Percentiles rank a stretch among this genome's conserved stretches.
Conservation (phyloP, 495 filamentous ascomycete species). For the Penicillium salamii region DNA sequence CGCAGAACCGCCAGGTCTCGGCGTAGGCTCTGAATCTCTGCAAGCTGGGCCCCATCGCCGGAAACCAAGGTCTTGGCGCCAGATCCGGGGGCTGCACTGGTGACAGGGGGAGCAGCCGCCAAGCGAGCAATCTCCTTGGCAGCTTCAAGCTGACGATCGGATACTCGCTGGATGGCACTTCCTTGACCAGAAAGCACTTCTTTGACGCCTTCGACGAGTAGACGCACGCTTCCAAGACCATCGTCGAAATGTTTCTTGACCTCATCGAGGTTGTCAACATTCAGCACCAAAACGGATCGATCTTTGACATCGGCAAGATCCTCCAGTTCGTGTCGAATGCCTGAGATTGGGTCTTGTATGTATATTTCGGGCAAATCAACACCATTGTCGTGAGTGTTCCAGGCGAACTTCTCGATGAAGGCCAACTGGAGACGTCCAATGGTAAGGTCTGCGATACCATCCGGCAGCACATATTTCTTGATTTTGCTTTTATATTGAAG, state of each 20-base stretch:
- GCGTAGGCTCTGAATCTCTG: constrained; percentile 76
- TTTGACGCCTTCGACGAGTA: constrained; percentile 76
- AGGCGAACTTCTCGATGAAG: constrained; percentile 99
- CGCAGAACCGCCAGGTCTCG: constrained; percentile 90
- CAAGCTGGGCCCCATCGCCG: constrained; percentile 54
- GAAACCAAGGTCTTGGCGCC: constrained; percentile 23
- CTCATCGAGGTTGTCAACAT: constrained; percentile 92
- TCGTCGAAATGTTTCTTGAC: constrained; percentile 97
- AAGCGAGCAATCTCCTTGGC: constrained; percentile 87
- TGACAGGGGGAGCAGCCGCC: constrained; percentile 59
- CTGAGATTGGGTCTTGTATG: constrained; percentile 92
- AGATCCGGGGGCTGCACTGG: constrained; percentile 22
- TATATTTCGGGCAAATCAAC: constrained; percentile 94
- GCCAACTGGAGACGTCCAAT: constrained; percentile 86
- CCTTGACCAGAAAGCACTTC: constrained; percentile 78
- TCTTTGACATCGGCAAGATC: constrained; percentile 95
- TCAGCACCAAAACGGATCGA: constrained; percentile 86
- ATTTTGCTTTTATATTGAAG: constrained; percentile 95
- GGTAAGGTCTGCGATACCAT: constrained; percentile 77
- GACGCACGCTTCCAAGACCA: constrained; percentile 74
- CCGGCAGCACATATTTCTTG: constrained; percentile 88
- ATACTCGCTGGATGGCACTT: constrained; percentile 77
- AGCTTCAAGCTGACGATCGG: constrained; percentile 84
- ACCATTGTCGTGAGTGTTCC: constrained; percentile 94
- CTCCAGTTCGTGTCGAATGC: constrained; percentile 92